Conservation (phyloP, 2,329 filamentous ascomycete species). For the Hymenoscyphus occultus region DNA sequence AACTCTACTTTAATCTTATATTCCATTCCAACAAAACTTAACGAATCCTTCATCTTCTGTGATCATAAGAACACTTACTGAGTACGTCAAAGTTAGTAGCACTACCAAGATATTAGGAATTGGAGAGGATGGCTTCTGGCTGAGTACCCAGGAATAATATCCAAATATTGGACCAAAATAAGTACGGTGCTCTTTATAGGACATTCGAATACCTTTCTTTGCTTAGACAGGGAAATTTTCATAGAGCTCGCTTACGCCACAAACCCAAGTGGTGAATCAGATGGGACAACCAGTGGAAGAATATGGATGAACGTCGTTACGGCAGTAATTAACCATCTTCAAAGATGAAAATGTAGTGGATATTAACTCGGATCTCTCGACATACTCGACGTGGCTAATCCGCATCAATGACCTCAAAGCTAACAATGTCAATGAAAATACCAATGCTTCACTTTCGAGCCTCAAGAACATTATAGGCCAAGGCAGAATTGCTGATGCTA, state of each 20-base stretch:
- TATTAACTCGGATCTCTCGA: slow-evolving; percentile 55
- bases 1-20: neutral
- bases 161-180: slow-evolving; percentile 61
- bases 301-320: slow-evolving; percentile 67
- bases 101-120: neutral
- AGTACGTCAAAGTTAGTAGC: neutral
- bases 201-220: slow-evolving; percentile 66
- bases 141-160: slow-evolving; percentile 38
- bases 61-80: neutral
- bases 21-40: neutral
- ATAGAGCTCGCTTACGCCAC: slow-evolving; percentile 45
- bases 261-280: slow-evolving; percentile 36
- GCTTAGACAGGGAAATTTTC: slow-evolving; percentile 58
- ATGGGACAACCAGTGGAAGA: slow-evolving; percentile 71
- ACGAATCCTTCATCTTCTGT: neutral
- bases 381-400: slow-evolving; percentile 63
- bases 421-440: slow-evolving; percentile 67
- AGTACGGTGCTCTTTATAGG: slow-evolving; percentile 66
- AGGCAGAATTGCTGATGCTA: slow-evolving; percentile 58
- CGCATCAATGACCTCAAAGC: slow-evolving; percentile 64
- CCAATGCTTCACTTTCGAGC: slow-evolving; percentile 48
- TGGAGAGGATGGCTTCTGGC: slow-evolving; percentile 1
- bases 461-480: slow-evolving; percentile 59
- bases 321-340: slow-evolving; percentile 69
- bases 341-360: slow-evolving; percentile 51